phyloP scores from a whole-genome alignment of 116 monocot genomes.

The Thalassia testudinum region DNA sequence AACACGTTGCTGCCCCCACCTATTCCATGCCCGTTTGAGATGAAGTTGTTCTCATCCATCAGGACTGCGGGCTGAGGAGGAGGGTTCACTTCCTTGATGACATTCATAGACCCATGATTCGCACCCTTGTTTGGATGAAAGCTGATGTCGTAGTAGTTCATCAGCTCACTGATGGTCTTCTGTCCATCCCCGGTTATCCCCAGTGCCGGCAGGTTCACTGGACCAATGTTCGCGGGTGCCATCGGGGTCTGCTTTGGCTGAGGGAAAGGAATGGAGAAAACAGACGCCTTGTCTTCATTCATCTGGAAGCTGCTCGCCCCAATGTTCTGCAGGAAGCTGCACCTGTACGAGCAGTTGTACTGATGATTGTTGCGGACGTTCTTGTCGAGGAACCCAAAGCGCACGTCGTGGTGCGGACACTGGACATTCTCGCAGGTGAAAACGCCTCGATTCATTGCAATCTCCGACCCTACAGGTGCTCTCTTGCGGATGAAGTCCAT shows the following conservation, averaged over 20 bases:
- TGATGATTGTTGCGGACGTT: constrained; percentile 38
- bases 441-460: constrained; percentile 3
- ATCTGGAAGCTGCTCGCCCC: constrained; percentile 6
- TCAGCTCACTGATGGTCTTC: constrained; percentile 37
- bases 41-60: constrained; percentile 2
- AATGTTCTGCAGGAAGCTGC: constrained; percentile 1
- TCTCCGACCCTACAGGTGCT: constrained; percentile 3
- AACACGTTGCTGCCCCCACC: neutral
- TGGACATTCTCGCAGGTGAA: constrained; percentile 37
- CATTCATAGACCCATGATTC: neutral
- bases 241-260: constrained; percentile 12
- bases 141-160: constrained; percentile 35
- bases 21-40: neutral
- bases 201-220: constrained; percentile 13
- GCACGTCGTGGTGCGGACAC: constrained; percentile 25
- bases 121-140: constrained; percentile 6
- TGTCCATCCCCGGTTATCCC: constrained; percentile 45
- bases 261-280: constrained; percentile 8
- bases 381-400: constrained; percentile 34
- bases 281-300: constrained; percentile 37
- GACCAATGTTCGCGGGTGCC: neutral
- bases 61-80: constrained; percentile 3
- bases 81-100: neutral
- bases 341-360: constrained; percentile 19
- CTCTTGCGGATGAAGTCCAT: neutral